Conservation (phyloP, 2,329 filamentous ascomycete species). For the Metarhizium anisopliae region DNA sequence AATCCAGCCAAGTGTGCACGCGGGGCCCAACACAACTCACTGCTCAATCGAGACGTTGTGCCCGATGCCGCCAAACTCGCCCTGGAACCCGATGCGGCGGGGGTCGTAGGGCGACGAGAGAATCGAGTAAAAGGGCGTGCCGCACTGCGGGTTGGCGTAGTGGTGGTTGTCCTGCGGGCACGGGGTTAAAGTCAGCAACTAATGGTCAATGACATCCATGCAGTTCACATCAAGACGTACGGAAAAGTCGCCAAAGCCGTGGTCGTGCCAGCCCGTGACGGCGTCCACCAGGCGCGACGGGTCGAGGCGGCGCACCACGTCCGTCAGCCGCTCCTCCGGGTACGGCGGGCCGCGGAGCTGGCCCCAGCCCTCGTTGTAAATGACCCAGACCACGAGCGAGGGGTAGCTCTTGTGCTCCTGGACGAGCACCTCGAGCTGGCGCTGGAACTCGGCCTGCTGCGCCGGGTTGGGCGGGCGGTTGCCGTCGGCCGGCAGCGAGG, state of each 20-base stretch:
- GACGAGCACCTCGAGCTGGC: slow-evolving; percentile 53
- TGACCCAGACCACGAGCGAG: slow-evolving; percentile 57
- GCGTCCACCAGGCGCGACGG: slow-evolving; percentile 55
- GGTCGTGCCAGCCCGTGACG: slow-evolving; percentile 58
- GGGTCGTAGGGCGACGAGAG: slow-evolving; percentile 46
- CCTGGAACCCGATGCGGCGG: slow-evolving; percentile 56
- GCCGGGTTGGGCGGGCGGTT: slow-evolving; percentile 27
- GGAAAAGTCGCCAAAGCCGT: slow-evolving; percentile 57
- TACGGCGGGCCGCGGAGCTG: slow-evolving; percentile 40
- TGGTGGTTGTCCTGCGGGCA: slow-evolving; percentile 54
- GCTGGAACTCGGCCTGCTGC: slow-evolving; percentile 55
- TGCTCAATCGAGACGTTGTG: slow-evolving; percentile 54
- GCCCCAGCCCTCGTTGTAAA: slow-evolving; percentile 68
- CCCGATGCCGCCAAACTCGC: slow-evolving; percentile 63
- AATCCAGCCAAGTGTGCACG: background rate
- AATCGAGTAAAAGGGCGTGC: slow-evolving; percentile 57
- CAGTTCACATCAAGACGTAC: slow-evolving; percentile 8
- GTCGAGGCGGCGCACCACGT: slow-evolving; percentile 47
- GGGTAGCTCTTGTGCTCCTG: slow-evolving; percentile 56
- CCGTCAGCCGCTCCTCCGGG: slow-evolving; percentile 49
- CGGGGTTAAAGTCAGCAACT: too few relatives aligned
- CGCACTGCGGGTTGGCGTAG: slow-evolving; percentile 63
- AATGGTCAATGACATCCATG: too few relatives aligned
- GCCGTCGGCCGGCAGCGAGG: slow-evolving; percentile 36
- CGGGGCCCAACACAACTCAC: slow-evolving; percentile 24